Base-by-base conservation (phyloP, 2,329 filamentous ascomycete species). In the Ophiostoma piceae region DNA sequence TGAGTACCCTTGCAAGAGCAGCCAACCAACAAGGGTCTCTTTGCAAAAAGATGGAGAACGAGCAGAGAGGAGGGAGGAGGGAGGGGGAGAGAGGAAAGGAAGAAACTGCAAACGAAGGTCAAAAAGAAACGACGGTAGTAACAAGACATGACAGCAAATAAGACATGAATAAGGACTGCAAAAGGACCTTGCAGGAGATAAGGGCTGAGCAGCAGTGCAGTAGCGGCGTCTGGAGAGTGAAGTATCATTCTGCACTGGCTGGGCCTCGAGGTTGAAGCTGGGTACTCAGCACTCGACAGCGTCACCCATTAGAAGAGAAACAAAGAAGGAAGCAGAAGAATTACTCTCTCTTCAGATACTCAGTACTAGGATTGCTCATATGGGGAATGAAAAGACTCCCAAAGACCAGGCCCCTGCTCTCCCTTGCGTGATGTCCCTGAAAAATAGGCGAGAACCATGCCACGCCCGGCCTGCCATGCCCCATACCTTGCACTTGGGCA, bases 81-180 rank as follows among this genome's bases (percentile, higher is more conserved):
- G 51, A 57, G 22, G n/a, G 22, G 8, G 22, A 26, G 22, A 57
- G 51, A 29, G 26, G 26, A 57, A 16, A 57, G 51, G 11, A 12
- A 57, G 51, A 57, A 3, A n/a, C n/a, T 22, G 51, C 51, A 57
- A 26, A 26, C 7, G 11, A 1, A 12, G n/a, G 3, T 12, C 11
- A 26, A 57, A 57, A 26, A 57, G 51, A 26, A 57, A 57, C n/a
- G n/a, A 57, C 7, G 22, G 51, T 4, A 26, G 51, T 2, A 26
- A 57, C 9, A 7, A 57, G 51, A 57, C 51, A 57, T 57, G 51
- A 57, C 51, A 57, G 9, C 51, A 12, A 57, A 57, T 57, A 57
- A 57, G 51, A 57, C 51, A 57, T 7, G n/a, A 57, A 16, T 5
- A 57, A 57, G 22, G 51, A 57, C 51, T 57, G n/a, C 22, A 26